Evolutionary conservation across 192 early-diverging fungal genomes (phyloP), one percentile per base, ranked within the genome.

Genomic region (Coemansia sp.): DNA sequence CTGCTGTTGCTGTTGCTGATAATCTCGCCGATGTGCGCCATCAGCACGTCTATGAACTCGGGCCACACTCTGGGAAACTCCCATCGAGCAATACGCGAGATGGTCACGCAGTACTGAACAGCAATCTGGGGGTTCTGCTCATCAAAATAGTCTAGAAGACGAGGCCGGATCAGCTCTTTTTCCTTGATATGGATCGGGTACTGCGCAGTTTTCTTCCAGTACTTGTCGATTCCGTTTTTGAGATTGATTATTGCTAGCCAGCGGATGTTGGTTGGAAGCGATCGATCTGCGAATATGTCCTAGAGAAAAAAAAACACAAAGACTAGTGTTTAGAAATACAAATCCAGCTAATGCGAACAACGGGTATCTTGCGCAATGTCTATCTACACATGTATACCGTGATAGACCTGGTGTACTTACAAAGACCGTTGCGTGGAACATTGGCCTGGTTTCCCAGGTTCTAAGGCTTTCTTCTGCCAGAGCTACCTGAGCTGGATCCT

Each of bases 191-290:
- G 67, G 55, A 97, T 89, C 5, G 74, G 60, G 35, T 76, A 51
- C 48, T 68, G 67, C 18, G 66, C 65, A 12, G 90, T 85, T 67
- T 87, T 91, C 60, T 92, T 87, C 96, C 96, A 98, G 74, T 92
- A 95, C 64, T 89, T 89, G 72, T 96, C 93, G 37, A 98, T 87
- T 5, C 93, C 92, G 77, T 96, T 98, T 79, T 98, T 98, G 54
- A 98, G 76, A 60, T 85, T 90, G 57, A 96, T 89, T 41, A 88
- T 87, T 12, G 92, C 90, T 53, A 95, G 84, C 67, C 87, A 91
- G 43, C 96, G 86, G 18, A 92, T 73, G 56, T 88, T 85, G 56
- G 78, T 78, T 15, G 90, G 86, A 22, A 94, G 54, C 11, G 85
- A 75, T n/a, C 68, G 71, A 65, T 95, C 91, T 12, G 86, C 88